These are phyloP conservation scores for Chaetomium globosum DNA, from an alignment of 2,329 filamentous ascomycete species.

Conservation along the genomic window DNA sequence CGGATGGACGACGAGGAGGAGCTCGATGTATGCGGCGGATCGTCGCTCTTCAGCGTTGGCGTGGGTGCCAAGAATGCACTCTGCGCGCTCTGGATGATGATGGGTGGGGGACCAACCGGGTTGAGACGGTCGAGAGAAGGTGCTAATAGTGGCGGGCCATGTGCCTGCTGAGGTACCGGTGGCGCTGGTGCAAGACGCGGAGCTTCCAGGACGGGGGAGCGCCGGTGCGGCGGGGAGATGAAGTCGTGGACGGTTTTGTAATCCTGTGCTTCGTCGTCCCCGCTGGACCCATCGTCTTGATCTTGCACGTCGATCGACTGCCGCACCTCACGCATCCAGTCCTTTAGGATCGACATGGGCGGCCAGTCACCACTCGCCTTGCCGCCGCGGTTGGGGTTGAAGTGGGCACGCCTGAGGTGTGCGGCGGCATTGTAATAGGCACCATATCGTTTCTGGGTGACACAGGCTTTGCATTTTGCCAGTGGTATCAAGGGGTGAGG, in stretches of 20 bases:
- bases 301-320: slow-evolving; percentile 53
- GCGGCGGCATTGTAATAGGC: slow-evolving; percentile 63
- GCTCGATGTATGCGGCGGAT: slow-evolving; percentile 20
- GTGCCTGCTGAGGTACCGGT: slow-evolving; percentile 30
- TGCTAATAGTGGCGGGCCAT: slow-evolving; percentile 34
- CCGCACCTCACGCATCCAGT: slow-evolving; percentile 64
- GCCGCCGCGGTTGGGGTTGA: slow-evolving; percentile 57
- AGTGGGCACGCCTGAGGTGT: slow-evolving; percentile 60
- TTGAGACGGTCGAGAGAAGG: slow-evolving; percentile 33
- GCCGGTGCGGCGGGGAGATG: slow-evolving; percentile 36
- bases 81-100: slow-evolving; percentile 33
- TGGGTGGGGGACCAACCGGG: slow-evolving; percentile 28
- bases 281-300: slow-evolving; percentile 53
- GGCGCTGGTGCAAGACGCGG: slow-evolving; percentile 40
- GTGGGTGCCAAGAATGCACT: slow-evolving; percentile 31
- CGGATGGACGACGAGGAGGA: slow-evolving; percentile 31
- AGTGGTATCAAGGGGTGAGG: slow-evolving; percentile 56
- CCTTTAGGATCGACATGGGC: slow-evolving; percentile 59
- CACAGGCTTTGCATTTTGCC: slow-evolving; percentile 59
- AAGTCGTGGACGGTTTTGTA: slow-evolving; percentile 39
- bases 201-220: slow-evolving; percentile 37
- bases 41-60: slow-evolving; percentile 31
- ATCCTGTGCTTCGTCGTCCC: slow-evolving; percentile 52
- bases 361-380: slow-evolving; percentile 63
- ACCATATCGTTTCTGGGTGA: slow-evolving; percentile 59